Conservation (phyloP, 345 rosid genomes). For the Salix udensis region DNA sequence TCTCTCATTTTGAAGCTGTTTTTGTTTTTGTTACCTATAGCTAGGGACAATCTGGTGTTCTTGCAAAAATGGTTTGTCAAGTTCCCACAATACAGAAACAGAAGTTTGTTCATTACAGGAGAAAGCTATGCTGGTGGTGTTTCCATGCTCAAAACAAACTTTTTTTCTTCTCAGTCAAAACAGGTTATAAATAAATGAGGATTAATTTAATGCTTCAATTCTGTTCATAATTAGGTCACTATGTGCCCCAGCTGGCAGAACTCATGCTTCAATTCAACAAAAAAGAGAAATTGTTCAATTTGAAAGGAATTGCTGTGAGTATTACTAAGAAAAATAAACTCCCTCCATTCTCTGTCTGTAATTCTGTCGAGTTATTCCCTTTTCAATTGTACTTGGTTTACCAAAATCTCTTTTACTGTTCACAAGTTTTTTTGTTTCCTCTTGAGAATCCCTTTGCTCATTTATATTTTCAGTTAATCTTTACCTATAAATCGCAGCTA, state of each 20-base stretch:
- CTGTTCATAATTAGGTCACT: constrained; percentile 55
- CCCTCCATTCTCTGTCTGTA: background rate
- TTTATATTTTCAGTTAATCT: background rate
- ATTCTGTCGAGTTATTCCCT: background rate
- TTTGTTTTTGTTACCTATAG: constrained; percentile 43
- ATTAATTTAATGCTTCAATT: constrained; percentile 7
- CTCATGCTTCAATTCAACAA: constrained; percentile 77
- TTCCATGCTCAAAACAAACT: background rate
- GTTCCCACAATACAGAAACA: constrained; percentile 83
- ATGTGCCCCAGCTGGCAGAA: constrained; percentile 86
- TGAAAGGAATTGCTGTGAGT: constrained; percentile 93
- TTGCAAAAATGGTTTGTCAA: constrained; percentile 81
- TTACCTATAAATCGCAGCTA: constrained; percentile 41
- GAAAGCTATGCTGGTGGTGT: constrained; percentile 92
- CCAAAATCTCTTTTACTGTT: background rate
- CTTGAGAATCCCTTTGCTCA: background rate
- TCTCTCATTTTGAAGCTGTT: constrained; percentile 15
- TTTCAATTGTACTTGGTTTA: background rate
- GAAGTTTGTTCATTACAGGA: constrained; percentile 86
- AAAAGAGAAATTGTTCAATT: constrained; percentile 67
- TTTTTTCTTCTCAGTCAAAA: background rate
- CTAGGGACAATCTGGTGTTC: constrained; percentile 88
- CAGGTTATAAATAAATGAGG: background rate
- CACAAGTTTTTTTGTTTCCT: background rate
- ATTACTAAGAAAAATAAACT: background rate